Evolutionary conservation across 1,284 basidiomycete species (phyloP).

Genomic region (Malassezia vespertilionis): DNA sequence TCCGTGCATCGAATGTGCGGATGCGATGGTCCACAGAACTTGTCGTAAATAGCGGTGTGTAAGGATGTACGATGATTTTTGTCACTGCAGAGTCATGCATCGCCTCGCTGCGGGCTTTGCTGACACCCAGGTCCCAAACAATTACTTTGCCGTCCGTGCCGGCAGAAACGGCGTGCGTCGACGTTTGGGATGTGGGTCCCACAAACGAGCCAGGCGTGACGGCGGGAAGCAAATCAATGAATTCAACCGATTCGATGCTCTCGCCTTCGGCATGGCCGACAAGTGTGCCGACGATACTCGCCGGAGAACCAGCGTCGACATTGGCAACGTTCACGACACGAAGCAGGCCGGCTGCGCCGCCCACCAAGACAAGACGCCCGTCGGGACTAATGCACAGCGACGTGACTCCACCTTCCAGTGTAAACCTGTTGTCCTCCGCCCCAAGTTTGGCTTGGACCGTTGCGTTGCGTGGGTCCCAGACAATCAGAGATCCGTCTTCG

Average conservation of each 20-base stretch:
- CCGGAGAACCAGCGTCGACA: conserved; percentile 48
- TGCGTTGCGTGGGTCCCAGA: conserved; percentile 79
- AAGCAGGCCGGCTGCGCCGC: conserved; percentile 69
- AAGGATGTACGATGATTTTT: conserved; percentile 55
- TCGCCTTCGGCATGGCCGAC: conserved; percentile 77
- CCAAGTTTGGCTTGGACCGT: conserved; percentile 67
- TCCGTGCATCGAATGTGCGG: conserved; percentile 84
- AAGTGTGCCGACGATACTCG: conserved; percentile 67
- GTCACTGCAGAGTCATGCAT: conserved; percentile 26
- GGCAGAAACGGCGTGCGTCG: conserved; percentile 63
- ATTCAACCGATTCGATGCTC: conserved; percentile 76
- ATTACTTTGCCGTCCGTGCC: conserved; percentile 87
- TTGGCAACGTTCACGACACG: conserved; percentile 75
- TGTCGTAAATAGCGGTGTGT: conserved; percentile 63
- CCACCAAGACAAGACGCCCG: conserved; percentile 63
- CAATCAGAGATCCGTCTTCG: conserved; percentile 69
- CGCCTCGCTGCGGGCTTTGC: conserved; percentile 29
- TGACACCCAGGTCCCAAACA: conserved; percentile 79
- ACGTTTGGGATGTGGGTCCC: conserved; percentile 52
- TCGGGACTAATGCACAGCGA: conserved; percentile 67
- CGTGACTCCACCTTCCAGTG: conserved; percentile 65
- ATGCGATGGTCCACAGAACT: conserved; percentile 66
- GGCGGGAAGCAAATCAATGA: conserved; percentile 62
- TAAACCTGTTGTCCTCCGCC: conserved; percentile 49
- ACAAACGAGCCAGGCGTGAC: conserved; percentile 44